These are phyloP conservation scores for Exutisphaerella laricina DNA, from an alignment of 2,329 filamentous ascomycete genomes.

Conservation along the genomic window DNA sequence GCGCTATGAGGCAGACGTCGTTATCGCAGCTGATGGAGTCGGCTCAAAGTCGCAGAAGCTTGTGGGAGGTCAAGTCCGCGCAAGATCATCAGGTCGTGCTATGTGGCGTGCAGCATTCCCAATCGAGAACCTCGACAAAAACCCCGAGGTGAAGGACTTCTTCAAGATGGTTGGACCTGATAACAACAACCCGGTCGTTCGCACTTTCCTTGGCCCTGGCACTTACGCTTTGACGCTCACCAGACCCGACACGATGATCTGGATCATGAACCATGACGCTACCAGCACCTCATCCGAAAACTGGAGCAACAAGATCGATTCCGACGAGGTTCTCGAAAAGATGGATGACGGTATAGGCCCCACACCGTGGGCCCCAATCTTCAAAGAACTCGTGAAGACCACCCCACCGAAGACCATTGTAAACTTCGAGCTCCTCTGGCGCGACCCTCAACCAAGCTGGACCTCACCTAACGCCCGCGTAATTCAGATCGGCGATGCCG, in stretches of 20 bases:
- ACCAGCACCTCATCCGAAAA: slow-evolving; percentile 42
- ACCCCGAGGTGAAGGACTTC: slow-evolving; percentile 44
- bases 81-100: slow-evolving; percentile 15
- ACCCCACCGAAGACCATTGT: slow-evolving; percentile 45
- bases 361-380: slow-evolving; percentile 42
- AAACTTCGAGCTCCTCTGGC: slow-evolving; percentile 46
- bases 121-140: slow-evolving; percentile 37
- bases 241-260: slow-evolving; percentile 45
- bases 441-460: slow-evolving; percentile 43
- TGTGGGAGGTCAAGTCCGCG: slow-evolving; percentile 35
- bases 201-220: slow-evolving; percentile 40
- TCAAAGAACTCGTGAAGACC: slow-evolving; percentile 41
- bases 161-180: slow-evolving; percentile 39
- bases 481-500: slow-evolving; percentile 42
- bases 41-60: slow-evolving; percentile 38
- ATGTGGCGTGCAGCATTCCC: slow-evolving; percentile 21
- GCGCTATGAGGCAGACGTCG: slow-evolving; percentile 39
- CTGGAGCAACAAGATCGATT: slow-evolving; percentile 45
- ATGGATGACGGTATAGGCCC: slow-evolving; percentile 43
- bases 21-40: slow-evolving; percentile 37
- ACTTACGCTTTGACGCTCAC: slow-evolving; percentile 44
- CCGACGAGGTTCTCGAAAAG: slow-evolving; percentile 41
- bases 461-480: slow-evolving; percentile 40
- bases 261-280: slow-evolving; percentile 43
- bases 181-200: slow-evolving; percentile 40